Conservation (phyloP, 768 basidiomycete species). For the Amanita subjunquillea region DNA sequence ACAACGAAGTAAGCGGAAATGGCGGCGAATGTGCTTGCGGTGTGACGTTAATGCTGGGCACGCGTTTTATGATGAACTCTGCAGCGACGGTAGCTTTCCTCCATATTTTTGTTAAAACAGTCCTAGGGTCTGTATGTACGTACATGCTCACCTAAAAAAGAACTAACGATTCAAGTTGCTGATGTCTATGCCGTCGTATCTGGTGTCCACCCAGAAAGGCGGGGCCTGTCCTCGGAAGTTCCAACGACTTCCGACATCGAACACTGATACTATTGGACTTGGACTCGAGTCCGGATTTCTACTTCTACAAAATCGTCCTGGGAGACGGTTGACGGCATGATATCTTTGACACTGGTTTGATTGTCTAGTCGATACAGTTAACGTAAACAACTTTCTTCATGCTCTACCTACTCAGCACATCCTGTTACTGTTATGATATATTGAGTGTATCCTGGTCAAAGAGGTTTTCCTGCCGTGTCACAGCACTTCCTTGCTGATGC, state of each 20-base stretch:
- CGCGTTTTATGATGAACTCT: slow-evolving; percentile 93
- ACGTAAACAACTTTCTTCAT: too few relatives aligned
- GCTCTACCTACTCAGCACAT: too few relatives aligned
- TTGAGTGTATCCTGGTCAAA: background rate
- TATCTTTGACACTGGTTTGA: too few relatives aligned
- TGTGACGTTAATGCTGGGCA: slow-evolving; percentile 92
- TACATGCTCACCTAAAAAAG: slow-evolving; percentile 67
- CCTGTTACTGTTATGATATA: background rate
- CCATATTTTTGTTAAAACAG: slow-evolving; percentile 34
- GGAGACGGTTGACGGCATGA: too few relatives aligned
- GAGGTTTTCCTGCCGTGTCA: background rate
- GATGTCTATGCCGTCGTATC: slow-evolving; percentile 77
- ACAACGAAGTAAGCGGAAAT: background rate
- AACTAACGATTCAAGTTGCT: slow-evolving; percentile 98
- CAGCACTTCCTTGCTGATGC: background rate
- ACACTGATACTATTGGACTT: too few relatives aligned
- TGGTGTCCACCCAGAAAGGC: slow-evolving; percentile 74
- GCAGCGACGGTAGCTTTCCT: slow-evolving; percentile 89
- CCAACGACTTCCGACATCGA: too few relatives aligned
- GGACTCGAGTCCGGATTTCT: too few relatives aligned
- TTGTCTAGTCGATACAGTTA: too few relatives aligned
- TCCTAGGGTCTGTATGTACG: too few relatives aligned
- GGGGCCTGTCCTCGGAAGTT: slow-evolving; percentile 36
- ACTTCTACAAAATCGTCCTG: too few relatives aligned
- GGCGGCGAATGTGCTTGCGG: slow-evolving; percentile 50